Evolutionary conservation across 2,329 filamentous ascomycete species (phyloP).

Genomic region (Penicillium concentricum): DNA sequence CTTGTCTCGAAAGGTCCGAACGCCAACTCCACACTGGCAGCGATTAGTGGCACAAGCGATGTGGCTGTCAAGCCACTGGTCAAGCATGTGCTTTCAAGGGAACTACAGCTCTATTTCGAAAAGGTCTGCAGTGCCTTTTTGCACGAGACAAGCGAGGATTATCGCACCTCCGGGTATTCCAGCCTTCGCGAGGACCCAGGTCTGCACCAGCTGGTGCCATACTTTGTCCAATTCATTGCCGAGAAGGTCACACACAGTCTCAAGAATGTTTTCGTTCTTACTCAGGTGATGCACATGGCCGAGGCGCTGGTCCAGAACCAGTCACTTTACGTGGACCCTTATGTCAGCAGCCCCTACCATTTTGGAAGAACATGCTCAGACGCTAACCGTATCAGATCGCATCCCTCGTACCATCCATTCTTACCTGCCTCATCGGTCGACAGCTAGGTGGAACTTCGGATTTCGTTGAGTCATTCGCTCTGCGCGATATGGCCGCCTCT

Average conservation of each 20-base stretch:
- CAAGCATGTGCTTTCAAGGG: conserved; percentile 94
- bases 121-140: conserved; percentile 87
- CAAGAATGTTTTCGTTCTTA: conserved; percentile 83
- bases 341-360: conserved; percentile 43
- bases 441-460: conserved; percentile 65
- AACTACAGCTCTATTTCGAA: conserved; percentile 94
- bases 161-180: conserved; percentile 80
- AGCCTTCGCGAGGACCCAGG: conserved; percentile 87
- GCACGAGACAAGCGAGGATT: conserved; percentile 82
- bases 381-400: conserved; percentile 49
- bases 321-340: conserved; percentile 71
- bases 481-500: conserved; percentile 81
- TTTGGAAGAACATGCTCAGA: not conserved
- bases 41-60: conserved; percentile 79
- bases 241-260: conserved; percentile 94
- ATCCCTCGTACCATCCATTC: conserved; percentile 75
- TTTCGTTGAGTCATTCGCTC: conserved; percentile 65
- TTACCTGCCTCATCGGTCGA: conserved; percentile 86
- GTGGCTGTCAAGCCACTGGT: conserved; percentile 83
- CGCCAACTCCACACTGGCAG: conserved; percentile 80
- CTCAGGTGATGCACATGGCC: conserved; percentile 88
- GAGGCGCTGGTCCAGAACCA: conserved; percentile 81
- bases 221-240: conserved; percentile 93
- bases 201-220: conserved; percentile 90
- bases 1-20: conserved; percentile 86